These are phyloP conservation scores for Cercis canadensis DNA, from an alignment of 306 rosid species.

Conservation along the genomic window DNA sequence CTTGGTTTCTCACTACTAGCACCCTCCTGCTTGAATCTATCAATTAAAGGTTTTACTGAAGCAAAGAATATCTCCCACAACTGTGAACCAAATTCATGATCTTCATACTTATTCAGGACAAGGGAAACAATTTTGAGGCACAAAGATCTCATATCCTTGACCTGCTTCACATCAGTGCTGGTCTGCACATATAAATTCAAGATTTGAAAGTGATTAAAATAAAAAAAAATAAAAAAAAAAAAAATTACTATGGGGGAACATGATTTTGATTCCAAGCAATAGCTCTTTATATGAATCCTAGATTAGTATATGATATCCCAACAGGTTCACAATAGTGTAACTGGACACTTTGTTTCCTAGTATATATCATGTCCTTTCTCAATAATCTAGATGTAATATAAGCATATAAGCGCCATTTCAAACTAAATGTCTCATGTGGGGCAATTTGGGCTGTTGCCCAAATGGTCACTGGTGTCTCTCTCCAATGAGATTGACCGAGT, in stretches of 20 bases:
- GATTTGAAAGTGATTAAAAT: conserved; percentile 13
- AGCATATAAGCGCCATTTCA: too few species aligned
- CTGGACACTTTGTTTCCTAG: not conserved
- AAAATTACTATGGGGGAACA: not conserved
- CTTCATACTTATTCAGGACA: conserved; percentile 76
- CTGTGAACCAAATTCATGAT: conserved; percentile 66
- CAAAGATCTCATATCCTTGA: conserved; percentile 87
- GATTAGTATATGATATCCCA: not conserved
- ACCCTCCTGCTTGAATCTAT: conserved; percentile 79
- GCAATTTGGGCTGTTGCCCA: too few species aligned
- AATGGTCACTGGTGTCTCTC: too few species aligned
- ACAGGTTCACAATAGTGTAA: not conserved
- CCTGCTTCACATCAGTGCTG: conserved; percentile 57
- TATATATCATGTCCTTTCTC: too few species aligned
- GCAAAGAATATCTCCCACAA: conserved; percentile 83
- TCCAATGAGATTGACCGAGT: too few species aligned
- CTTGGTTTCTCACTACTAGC: conserved; percentile 95
- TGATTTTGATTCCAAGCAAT: not conserved
- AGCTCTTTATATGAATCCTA: not conserved
- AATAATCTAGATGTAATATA: too few species aligned
- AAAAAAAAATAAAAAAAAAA: conserved; percentile 18
- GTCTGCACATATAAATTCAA: conserved; percentile 55
- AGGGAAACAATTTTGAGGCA: conserved; percentile 74
- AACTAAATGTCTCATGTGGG: too few species aligned
- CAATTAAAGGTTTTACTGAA: conserved; percentile 70